Evolutionary conservation across 2,329 filamentous ascomycete species (phyloP), one percentile per base, ranked within the genome.

Genomic region (Penicillium carneum): DNA sequence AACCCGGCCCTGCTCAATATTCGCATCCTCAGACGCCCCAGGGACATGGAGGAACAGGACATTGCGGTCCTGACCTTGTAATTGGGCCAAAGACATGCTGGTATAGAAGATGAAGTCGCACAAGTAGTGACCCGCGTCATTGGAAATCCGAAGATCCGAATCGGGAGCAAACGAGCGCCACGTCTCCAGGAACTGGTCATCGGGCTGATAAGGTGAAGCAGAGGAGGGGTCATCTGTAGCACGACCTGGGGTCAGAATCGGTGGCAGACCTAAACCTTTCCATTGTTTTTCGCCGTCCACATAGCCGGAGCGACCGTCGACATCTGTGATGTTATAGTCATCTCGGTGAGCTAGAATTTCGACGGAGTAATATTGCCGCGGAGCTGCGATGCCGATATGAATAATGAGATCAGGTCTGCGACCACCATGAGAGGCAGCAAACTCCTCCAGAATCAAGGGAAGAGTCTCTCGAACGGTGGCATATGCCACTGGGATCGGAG

Each of bases 81-180:
- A 69, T 16, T 67, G 63, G 16, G 76, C 76, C 43, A 70, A 63
- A 5, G 88, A 82, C 67, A 92, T 75, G 63, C 87, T 90, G 7
- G 86, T 87, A 76, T 87, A 92, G 75, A 90, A 91, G 67, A 90
- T 92, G 71, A 91, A 93, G 72, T 93, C 90, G 76, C 90, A 93
- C 16, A 93, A 81, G 74, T 89, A 93, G 20, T 84, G 84, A 2
- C 90, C 90, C 0, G 90, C 87, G 66, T 93, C 88, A 45, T 87
- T 84, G 0, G 89, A 92, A 41, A 90, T 79, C 34, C 86, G 83
- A 8, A 83, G 68, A 62, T 82, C 79, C 12, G 72, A 65, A 1
- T 64, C 70, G 7, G 77, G 71, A 3, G 69, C 68, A 57, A 74
- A 69, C 0, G 69, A 64, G 45, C 72, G 71, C 78, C 78, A 80